phyloP scores from a whole-genome alignment of 2,329 filamentous ascomycete genomes.

The Metarhizium sp. region DNA sequence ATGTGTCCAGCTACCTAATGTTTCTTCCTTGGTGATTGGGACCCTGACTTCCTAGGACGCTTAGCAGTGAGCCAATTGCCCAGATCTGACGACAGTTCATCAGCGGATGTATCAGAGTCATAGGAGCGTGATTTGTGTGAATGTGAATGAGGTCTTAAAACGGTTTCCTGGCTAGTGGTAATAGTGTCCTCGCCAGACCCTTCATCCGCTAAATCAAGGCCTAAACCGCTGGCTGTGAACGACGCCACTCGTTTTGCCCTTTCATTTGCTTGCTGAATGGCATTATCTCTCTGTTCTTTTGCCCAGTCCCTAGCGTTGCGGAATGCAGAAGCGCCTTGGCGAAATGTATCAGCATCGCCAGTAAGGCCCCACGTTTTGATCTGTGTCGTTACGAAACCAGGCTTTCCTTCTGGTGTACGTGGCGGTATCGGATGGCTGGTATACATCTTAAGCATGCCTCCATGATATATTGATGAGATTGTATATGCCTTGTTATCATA shows the following conservation, averaged over 20 bases:
- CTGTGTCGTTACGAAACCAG: background rate
- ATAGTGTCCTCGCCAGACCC: background rate
- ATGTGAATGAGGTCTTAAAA: background rate
- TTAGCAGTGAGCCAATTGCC: background rate
- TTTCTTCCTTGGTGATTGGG: background rate
- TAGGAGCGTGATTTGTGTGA: background rate
- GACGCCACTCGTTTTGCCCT: background rate
- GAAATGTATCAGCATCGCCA: slow-evolving; percentile 1
- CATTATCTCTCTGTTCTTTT: background rate
- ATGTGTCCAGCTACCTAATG: background rate
- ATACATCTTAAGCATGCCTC: slow-evolving; percentile 1
- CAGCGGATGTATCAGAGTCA: background rate
- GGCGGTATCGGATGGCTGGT: slow-evolving; percentile 1
- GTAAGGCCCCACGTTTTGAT: background rate
- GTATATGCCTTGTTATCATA: slow-evolving; percentile 5
- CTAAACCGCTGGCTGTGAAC: background rate
- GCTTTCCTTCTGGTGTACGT: background rate
- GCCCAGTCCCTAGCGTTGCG: slow-evolving; percentile 4
- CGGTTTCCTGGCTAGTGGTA: background rate
- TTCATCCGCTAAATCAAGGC: background rate
- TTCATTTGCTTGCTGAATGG: background rate
- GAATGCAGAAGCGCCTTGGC: background rate
- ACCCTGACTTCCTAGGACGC: background rate
- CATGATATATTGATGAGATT: background rate
- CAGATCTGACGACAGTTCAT: background rate